Evolutionary conservation across 2,329 filamentous ascomycete genomes (phyloP), one percentile per base, ranked within the genome.

Genomic region (Fusarium penzigii): DNA sequence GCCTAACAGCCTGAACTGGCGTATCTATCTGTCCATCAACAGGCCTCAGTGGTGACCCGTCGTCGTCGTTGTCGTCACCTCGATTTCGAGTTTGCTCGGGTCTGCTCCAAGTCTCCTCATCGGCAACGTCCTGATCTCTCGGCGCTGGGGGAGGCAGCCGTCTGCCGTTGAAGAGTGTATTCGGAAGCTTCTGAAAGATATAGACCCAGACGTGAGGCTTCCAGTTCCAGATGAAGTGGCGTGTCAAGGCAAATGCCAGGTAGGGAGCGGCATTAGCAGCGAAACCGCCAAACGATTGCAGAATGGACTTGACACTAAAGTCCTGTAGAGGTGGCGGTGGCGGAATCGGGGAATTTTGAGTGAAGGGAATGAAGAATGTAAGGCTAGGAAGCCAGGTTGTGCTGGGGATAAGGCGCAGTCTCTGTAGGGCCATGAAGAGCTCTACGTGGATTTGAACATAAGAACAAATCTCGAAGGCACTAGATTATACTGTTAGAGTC

Each of bases 301-400:
- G 49, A 5, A 83, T 41, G 13, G 75, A 74, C 5, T 66, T 55
- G 4, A 65, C 49, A 10, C 67, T 72, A 16, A 79, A 63, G 3
- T 73, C 71, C 5, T 68, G 55, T 0, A 74, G 72, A 0, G 73
- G 67, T 2, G 77, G 74, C 2, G 79, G 80, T 0, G 77, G 66
- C 2, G 71, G 65, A 29, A 83, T 77, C 1, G 79, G 80, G 0
- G 81, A 84, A 12, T 74, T 67, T 8, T 69, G 61, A 12, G 78
- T 77, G 44, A 83, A 84, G 1, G 82, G 82, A 16, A 85, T 62
- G 57, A 84, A 84, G 64, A 78, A 85, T 6, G 65, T 70, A 38
- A 70, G 69, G 8, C 63, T 66, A 0, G 82, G 82, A 3, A 84
- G 65, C 66, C 66, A 65, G 8, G 68, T 68, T 12, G 58, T 70